Evolutionary conservation across 2,329 filamentous ascomycete genomes (phyloP).

Genomic region (Alternaria triticina): DNA sequence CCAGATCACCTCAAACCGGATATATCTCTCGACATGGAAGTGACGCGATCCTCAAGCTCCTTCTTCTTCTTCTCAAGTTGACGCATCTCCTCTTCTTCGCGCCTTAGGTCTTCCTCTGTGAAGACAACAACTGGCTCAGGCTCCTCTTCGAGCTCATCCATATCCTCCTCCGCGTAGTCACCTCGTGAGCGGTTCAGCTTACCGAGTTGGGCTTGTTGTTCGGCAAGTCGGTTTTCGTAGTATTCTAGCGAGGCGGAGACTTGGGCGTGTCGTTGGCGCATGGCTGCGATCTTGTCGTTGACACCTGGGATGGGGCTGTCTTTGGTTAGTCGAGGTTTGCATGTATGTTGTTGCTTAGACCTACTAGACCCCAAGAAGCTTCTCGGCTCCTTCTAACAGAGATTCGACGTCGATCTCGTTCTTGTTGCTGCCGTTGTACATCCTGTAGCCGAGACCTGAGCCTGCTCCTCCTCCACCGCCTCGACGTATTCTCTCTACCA

Average conservation of each 20-base stretch:
- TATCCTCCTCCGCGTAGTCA: conserved; percentile 63
- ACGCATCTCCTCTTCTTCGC: conserved; percentile 72
- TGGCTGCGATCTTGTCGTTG: conserved; percentile 72
- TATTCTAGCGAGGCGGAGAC: conserved; percentile 76
- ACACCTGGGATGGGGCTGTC: conserved; percentile 75
- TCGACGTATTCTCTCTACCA: conserved; percentile 78
- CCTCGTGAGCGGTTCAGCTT: conserved; percentile 70
- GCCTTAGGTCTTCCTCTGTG: conserved; percentile 72
- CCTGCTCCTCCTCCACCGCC: conserved; percentile 62
- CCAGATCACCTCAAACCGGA: conserved; percentile 58
- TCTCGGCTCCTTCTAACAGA: conserved; percentile 84
- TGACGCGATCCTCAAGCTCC: conserved; percentile 67
- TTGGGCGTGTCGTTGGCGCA: conserved; percentile 74
- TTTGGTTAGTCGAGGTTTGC: conserved; percentile 8
- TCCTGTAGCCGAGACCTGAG: conserved; percentile 53
- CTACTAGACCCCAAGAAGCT: conserved; percentile 84
- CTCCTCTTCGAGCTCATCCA: conserved; percentile 52
- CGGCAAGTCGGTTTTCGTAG: conserved; percentile 79
- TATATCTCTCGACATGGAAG: conserved; percentile 72
- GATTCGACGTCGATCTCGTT: conserved; percentile 87
- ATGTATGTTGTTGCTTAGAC: conserved; percentile 27
- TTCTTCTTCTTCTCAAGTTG: conserved; percentile 69
- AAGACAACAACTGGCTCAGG: conserved; percentile 53
- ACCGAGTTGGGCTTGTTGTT: conserved; percentile 76
- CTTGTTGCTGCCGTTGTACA: conserved; percentile 55